Evolutionary conservation across 2,329 filamentous ascomycete species (phyloP).

Genomic region (Hypoxylon sp.): DNA sequence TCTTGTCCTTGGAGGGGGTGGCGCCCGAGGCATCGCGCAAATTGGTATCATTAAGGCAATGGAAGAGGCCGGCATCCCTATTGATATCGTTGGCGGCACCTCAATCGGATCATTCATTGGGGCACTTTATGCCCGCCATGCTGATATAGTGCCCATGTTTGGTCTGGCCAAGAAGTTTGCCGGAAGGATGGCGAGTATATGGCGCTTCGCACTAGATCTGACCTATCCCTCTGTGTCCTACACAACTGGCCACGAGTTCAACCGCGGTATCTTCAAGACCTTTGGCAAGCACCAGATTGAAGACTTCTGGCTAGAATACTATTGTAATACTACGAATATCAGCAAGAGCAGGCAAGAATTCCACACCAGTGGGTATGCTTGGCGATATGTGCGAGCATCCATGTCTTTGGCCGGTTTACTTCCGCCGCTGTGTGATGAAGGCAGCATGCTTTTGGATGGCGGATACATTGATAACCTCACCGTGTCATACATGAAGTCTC

Average conservation of each 20-base stretch:
- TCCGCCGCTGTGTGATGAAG: slow-evolving; percentile 95
- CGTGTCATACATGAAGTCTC: slow-evolving; percentile 94
- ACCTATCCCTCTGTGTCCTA: slow-evolving; percentile 98
- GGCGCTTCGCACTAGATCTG: slow-evolving; percentile 96
- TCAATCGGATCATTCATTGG: slow-evolving; percentile 97
- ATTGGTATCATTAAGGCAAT: slow-evolving; percentile 94
- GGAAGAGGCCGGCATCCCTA: slow-evolving; percentile 95
- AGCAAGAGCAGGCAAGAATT: slow-evolving; percentile 92
- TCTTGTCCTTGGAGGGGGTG: slow-evolving; percentile 92
- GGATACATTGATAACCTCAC: slow-evolving; percentile 98
- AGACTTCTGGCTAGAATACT: slow-evolving; percentile 98
- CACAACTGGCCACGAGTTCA: slow-evolving; percentile 98
- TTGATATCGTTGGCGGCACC: slow-evolving; percentile 94
- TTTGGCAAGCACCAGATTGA: slow-evolving; percentile 98
- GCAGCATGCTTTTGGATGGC: slow-evolving; percentile 95
- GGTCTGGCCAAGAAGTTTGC: slow-evolving; percentile 97
- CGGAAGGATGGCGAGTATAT: slow-evolving; percentile 98
- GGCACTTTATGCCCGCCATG: slow-evolving; percentile 93
- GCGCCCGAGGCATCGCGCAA: slow-evolving; percentile 91
- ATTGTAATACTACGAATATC: slow-evolving; percentile 99
- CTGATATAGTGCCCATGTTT: slow-evolving; percentile 96
- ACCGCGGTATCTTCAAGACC: slow-evolving; percentile 97
- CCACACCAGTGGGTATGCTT: slow-evolving; percentile 96
- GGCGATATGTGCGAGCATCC: slow-evolving; percentile 95
- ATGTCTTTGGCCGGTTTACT: slow-evolving; percentile 96